Evolutionary conservation across 169 alveolate genomes (phyloP), one percentile per base, ranked within the genome.

Genomic region (Plasmodium gaboni): DNA sequence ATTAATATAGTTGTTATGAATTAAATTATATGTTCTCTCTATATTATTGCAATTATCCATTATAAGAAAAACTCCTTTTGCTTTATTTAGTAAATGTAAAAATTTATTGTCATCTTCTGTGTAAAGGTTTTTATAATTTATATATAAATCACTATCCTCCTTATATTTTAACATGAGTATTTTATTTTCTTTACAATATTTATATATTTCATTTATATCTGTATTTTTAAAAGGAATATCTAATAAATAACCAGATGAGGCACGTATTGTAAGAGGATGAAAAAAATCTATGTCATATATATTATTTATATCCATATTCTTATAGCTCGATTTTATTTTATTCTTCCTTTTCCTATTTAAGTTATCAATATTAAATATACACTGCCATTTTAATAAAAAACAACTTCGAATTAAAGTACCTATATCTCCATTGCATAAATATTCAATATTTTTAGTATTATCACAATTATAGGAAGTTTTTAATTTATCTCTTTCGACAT

Each of bases 51-150:
- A 83, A 50, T 83, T 83, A 15, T 83, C 91, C n/a, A 83, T 60
- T 69, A 83, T 69, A 68, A 83, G 91, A 83, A 83, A 83, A 15
- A 83, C 76, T 5, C 91, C 91, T 51, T 83, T 83, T 19, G 91
- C 60, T 68, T 83, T 83, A 17, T 17, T 32, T 48, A 83, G 7
- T 17, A 83, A 68, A 57, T 83, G 51, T 83, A 68, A 83, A 59
- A 83, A 53, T 24, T 74, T 44, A 26, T 46, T 38, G 17, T 50
- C 70, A 19, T 78, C 68, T 70, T 78, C 78, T 38, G 64, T 48
- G 13, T 8, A 42, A 9, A 17, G 48, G 9, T 69, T 68, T 13
- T 60, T 50, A 48, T 83, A 83, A 71, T 83, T 50, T 26, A 83
- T 50, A 50, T 63, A 83, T 26, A 83, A 44, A 6, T 83, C 64